Evolutionary conservation across 2,329 filamentous ascomycete genomes (phyloP).

Genomic region (Venturia carpophila): DNA sequence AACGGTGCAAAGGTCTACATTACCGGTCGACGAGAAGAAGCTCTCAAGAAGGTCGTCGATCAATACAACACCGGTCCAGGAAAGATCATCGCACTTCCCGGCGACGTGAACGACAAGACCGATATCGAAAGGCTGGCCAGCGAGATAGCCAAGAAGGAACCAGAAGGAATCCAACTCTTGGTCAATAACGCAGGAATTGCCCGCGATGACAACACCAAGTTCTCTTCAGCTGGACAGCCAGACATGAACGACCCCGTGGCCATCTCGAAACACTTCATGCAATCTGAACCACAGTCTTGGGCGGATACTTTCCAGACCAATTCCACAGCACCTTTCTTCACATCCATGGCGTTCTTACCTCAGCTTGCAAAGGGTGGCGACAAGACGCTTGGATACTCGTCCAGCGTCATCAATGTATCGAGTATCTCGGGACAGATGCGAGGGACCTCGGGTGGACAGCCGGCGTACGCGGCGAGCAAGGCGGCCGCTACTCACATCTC

Average conservation of each 20-base stretch:
- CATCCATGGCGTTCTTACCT: conserved; percentile 61
- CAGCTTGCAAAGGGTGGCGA: conserved; percentile 57
- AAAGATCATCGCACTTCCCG: conserved; percentile 47
- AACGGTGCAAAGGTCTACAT: conserved; percentile 56
- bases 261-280: conserved; percentile 55
- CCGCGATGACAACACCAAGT: conserved; percentile 50
- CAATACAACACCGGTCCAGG: conserved; percentile 39
- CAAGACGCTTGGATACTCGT: conserved; percentile 53
- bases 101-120: conserved; percentile 57
- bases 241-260: conserved; percentile 45
- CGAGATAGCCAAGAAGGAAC: conserved; percentile 47
- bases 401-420: conserved; percentile 63
- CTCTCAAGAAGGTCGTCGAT: conserved; percentile 42
- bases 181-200: conserved; percentile 55
- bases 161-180: conserved; percentile 60
- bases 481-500: conserved; percentile 64
- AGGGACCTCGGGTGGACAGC: conserved; percentile 62
- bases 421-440: conserved; percentile 70
- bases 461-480: conserved; percentile 73
- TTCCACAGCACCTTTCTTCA: conserved; percentile 67
- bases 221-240: conserved; percentile 41
- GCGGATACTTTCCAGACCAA: conserved; percentile 63
- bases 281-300: conserved; percentile 62
- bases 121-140: conserved; percentile 51
- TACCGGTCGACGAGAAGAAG: conserved; percentile 42